Percentiles rank a stretch among this genome's conserved stretches.
phyloP scores from a whole-genome alignment of 306 rosid species.

The Prunus kanzakura region DNA sequence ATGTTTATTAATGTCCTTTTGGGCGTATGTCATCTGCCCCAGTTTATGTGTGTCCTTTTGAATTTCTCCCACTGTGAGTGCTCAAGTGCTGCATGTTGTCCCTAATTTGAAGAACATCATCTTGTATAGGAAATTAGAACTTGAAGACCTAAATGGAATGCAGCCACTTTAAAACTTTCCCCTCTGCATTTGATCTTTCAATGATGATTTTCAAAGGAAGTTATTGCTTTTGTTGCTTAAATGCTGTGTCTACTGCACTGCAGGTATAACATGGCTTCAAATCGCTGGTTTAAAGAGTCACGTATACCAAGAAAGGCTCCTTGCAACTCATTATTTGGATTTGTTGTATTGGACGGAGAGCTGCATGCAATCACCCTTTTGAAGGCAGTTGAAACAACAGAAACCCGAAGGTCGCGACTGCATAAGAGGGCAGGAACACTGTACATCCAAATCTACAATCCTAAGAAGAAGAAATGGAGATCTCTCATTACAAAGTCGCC shows the following conservation, averaged over 20 bases:
- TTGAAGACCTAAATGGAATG: neutral
- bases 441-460: constrained; percentile 75
- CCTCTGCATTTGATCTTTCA: constrained; percentile 1
- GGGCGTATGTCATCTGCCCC: neutral
- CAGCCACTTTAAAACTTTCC: neutral
- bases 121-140: neutral
- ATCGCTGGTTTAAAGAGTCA: constrained; percentile 64
- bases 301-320: constrained; percentile 58
- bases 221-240: constrained; percentile 17
- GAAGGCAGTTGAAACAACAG: constrained; percentile 30
- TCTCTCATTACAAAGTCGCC: constrained; percentile 57
- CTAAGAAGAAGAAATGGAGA: constrained; percentile 76
- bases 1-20: neutral
- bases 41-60: constrained; percentile 13
- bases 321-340: constrained; percentile 44
- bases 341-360: constrained; percentile 60
- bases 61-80: constrained; percentile 1
- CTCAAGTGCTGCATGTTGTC: neutral
- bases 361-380: constrained; percentile 53
- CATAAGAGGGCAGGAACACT: constrained; percentile 53
- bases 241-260: constrained; percentile 13
- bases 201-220: neutral
- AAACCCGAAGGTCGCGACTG: constrained; percentile 47
- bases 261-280: constrained; percentile 74
- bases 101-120: constrained; percentile 11